These are phyloP conservation scores for Entomortierella parvispora DNA, from an alignment of 192 early-diverging fungal genomes.

Conservation along the genomic window DNA sequence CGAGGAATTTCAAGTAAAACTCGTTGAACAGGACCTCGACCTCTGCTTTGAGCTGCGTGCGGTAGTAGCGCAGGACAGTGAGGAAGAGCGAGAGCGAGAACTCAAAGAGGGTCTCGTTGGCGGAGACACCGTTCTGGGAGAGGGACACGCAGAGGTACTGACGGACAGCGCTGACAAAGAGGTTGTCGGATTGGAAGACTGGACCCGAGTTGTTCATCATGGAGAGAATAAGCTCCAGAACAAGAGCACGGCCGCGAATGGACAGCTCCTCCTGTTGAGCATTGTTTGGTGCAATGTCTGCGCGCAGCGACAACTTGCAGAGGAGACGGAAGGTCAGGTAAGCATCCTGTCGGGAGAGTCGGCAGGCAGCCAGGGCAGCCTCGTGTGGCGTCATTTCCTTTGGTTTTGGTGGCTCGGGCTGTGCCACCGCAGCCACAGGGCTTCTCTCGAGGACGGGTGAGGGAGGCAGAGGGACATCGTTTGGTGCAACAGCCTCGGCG, in stretches of 20 bases:
- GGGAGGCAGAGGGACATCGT: constrained; percentile 35
- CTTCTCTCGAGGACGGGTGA: constrained; percentile 30
- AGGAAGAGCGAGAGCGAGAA: constrained; percentile 57
- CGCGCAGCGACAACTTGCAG: constrained; percentile 52
- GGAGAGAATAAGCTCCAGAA: constrained; percentile 57
- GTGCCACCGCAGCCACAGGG: neutral
- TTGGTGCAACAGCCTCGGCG: constrained; percentile 5
- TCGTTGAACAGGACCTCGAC: constrained; percentile 90
- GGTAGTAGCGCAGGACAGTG: constrained; percentile 53
- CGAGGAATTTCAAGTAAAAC: constrained; percentile 86
- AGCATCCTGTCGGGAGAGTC: constrained; percentile 52
- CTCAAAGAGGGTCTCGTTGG: constrained; percentile 59
- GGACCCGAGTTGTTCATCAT: constrained; percentile 61
- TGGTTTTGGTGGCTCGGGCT: constrained; percentile 3
- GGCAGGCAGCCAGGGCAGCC: constrained; percentile 22
- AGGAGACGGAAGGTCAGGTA: constrained; percentile 56
- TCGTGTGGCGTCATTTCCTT: constrained; percentile 33
- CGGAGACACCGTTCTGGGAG: constrained; percentile 58
- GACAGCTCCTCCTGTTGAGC: constrained; percentile 53
- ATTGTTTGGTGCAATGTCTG: constrained; percentile 37
- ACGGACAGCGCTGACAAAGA: constrained; percentile 53
- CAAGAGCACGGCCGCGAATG: constrained; percentile 52
- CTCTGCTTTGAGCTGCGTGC: constrained; percentile 78
- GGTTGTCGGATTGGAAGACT: constrained; percentile 49
- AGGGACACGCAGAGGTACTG: constrained; percentile 57